These are phyloP conservation scores for Nigrograna mackinnonii DNA, from an alignment of 2,329 filamentous ascomycete genomes.

Conservation along the genomic window DNA sequence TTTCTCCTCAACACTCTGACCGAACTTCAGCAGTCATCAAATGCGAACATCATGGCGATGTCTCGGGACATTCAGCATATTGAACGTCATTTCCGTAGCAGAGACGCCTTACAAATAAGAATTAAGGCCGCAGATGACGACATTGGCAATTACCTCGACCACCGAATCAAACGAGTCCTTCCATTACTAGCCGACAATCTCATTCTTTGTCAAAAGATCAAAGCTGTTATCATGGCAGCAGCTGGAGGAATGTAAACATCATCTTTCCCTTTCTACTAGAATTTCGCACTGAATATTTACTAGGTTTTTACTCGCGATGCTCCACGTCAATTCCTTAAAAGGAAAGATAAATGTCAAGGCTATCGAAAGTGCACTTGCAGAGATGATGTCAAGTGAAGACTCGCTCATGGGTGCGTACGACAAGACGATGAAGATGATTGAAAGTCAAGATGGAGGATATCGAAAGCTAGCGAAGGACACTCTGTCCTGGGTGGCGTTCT, in stretches of 20 bases:
- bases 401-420: constrained; percentile 46
- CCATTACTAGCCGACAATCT: no score
- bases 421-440: constrained; percentile 36
- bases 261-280: no score
- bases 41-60: constrained; percentile 11
- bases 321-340: constrained; percentile 38
- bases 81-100: constrained; percentile 3
- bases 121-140: no score
- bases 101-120: no score
- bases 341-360: constrained; percentile 32
- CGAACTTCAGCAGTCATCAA: constrained; percentile 6
- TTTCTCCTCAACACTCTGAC: constrained; percentile 7
- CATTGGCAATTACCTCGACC: no score
- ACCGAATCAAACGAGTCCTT: no score
- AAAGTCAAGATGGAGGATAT: constrained; percentile 33
- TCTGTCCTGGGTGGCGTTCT: constrained; percentile 4
- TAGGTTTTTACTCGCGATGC: constrained; percentile 25
- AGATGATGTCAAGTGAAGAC: constrained; percentile 30
- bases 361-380: constrained; percentile 30
- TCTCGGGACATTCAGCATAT: constrained; percentile 13
- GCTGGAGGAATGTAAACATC: constrained; percentile 16
- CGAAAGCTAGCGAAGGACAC: constrained; percentile 35
- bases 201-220: no score
- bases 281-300: no score
- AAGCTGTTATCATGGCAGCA: constrained; percentile 4